Conservation (phyloP, 139 green algal genomes). For the Desmodesmus armatus region DNA sequence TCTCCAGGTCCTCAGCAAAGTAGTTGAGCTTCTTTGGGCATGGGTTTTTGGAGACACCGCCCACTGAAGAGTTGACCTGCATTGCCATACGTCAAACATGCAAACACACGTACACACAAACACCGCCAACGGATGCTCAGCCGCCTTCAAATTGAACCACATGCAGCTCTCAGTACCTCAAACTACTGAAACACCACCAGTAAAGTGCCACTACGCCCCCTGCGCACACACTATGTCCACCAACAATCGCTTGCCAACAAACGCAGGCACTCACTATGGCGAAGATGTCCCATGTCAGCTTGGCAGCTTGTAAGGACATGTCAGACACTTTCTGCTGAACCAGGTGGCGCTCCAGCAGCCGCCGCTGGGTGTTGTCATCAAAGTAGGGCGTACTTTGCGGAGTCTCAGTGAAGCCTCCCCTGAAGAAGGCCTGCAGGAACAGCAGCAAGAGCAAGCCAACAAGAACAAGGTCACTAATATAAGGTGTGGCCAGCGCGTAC, state of each 20-base stretch:
- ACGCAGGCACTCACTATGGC: not conserved
- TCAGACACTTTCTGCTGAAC: slow-evolving; percentile 10
- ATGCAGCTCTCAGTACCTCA: too few relatives aligned
- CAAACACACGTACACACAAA: not conserved
- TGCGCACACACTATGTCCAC: not conserved
- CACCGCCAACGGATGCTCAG: not conserved
- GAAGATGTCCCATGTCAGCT: slow-evolving; percentile 32
- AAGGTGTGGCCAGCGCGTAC: too few relatives aligned
- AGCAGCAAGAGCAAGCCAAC: not conserved
- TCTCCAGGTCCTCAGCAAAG: too few relatives aligned
- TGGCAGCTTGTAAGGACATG: not conserved
- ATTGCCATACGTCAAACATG: not conserved
- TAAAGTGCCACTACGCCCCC: too few relatives aligned
- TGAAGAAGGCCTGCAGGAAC: slow-evolving; percentile 7
- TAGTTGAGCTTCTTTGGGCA: too few relatives aligned
- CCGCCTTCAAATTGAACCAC: not conserved
- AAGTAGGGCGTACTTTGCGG: slow-evolving; percentile 1
- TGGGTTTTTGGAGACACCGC: too few relatives aligned
- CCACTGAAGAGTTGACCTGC: too few relatives aligned
- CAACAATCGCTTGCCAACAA: not conserved
- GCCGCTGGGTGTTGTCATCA: slow-evolving; percentile 7
- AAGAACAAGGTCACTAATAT: too few relatives aligned
- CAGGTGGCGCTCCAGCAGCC: slow-evolving; percentile 54
- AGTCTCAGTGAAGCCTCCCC: not conserved
- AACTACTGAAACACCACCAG: too few relatives aligned